These are phyloP conservation scores for Euphorbia peplus DNA, from an alignment of 345 rosid genomes.

Conservation along the genomic window DNA sequence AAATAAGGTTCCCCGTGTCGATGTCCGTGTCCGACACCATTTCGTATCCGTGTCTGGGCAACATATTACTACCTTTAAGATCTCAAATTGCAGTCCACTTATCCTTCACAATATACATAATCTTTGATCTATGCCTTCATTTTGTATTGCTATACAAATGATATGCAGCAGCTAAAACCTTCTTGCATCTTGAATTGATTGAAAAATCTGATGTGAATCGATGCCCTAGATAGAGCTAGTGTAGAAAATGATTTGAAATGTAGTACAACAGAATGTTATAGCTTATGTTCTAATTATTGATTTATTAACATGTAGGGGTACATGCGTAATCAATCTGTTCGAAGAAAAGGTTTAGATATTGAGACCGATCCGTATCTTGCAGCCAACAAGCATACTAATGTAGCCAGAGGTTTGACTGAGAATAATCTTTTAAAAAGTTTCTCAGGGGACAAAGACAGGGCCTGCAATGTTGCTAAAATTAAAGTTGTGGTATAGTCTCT, in stretches of 20 bases:
- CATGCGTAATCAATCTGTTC: constrained; percentile 26
- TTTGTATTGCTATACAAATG: background rate
- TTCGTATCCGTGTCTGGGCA: too few species aligned
- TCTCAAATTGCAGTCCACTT: background rate
- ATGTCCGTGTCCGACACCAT: too few species aligned
- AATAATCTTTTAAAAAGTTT: constrained; percentile 43
- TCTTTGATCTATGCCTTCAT: background rate
- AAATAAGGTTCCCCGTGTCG: too few species aligned
- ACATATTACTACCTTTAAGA: background rate
- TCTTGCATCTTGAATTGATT: background rate
- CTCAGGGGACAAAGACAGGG: constrained; percentile 44
- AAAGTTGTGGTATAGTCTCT: constrained; percentile 50
- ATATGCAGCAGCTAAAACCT: background rate
- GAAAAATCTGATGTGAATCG: background rate
- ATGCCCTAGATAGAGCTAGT: background rate
- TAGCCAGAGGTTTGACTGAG: constrained; percentile 30
- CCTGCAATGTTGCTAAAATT: constrained; percentile 55
- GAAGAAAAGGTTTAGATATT: constrained; percentile 27
- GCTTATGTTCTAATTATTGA: background rate
- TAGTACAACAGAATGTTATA: background rate
- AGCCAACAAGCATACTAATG: constrained; percentile 20
- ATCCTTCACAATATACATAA: background rate
- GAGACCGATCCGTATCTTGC: constrained; percentile 33
- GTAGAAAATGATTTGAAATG: too few species aligned
- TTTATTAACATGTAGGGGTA: constrained; percentile 2